A percentile compares a stretch with the other conserved stretches of the same genome.
phyloP scores from a whole-genome alignment of 192 early-diverging fungal genomes.

The Chytriomyces hyalinus region DNA sequence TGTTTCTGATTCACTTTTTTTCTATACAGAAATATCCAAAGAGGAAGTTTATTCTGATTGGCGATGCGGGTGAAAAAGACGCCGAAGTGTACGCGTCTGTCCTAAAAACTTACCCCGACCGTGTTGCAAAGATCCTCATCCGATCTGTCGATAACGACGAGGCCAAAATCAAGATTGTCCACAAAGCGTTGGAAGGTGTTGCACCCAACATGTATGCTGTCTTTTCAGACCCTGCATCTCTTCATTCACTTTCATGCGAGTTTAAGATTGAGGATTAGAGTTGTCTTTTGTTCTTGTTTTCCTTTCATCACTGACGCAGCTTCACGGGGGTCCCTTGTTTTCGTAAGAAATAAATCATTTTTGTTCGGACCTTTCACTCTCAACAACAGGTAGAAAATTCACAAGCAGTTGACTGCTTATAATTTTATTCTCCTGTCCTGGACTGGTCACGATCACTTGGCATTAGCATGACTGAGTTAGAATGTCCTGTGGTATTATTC shows the following conservation, averaged over 20 bases:
- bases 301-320: too few species aligned
- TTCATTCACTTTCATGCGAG: constrained; percentile 5
- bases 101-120: constrained; percentile 62
- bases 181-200: constrained; percentile 14
- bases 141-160: constrained; percentile 59
- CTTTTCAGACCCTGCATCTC: constrained; percentile 16
- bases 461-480: too few species aligned
- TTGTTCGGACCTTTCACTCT: too few species aligned
- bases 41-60: constrained; percentile 86
- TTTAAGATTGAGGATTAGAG: not conserved
- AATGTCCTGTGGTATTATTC: too few species aligned
- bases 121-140: constrained; percentile 86
- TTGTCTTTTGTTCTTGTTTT: too few species aligned
- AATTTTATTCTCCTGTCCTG: too few species aligned
- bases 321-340: too few species aligned
- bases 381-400: too few species aligned
- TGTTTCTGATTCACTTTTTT: not conserved
- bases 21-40: constrained; percentile 73
- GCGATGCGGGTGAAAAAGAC: constrained; percentile 90
- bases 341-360: too few species aligned
- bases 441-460: too few species aligned
- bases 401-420: too few species aligned
- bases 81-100: constrained; percentile 81
- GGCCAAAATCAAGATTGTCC: constrained; percentile 12
- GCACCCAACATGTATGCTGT: not conserved